Evolutionary conservation across 2,329 filamentous ascomycete species (phyloP).

Genomic region (Pseudogymnoascus sp.): DNA sequence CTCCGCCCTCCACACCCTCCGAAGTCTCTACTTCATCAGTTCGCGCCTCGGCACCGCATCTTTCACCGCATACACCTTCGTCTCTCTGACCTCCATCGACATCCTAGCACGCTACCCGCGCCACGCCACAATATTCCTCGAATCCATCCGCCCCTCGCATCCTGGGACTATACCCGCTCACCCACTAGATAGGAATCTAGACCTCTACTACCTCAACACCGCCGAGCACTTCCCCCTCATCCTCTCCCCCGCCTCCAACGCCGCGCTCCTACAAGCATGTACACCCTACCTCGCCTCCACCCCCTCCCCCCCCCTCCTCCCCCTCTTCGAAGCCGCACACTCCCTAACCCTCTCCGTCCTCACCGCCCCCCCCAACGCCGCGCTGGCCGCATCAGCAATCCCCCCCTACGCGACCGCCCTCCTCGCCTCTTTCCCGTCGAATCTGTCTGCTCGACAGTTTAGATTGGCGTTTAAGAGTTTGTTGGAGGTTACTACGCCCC

Average conservation of each 20-base stretch:
- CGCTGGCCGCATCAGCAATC: conserved; percentile 50
- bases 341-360: conserved; percentile 61
- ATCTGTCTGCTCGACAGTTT: conserved; percentile 60
- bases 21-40: conserved; percentile 60
- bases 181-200: conserved; percentile 54
- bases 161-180: conserved; percentile 50
- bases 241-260: conserved; percentile 47
- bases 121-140: conserved; percentile 50
- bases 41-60: conserved; percentile 53
- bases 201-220: conserved; percentile 66
- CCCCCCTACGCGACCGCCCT: conserved; percentile 61
- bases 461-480: conserved; percentile 61
- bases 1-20: conserved; percentile 53
- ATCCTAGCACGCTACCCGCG: conserved; percentile 54
- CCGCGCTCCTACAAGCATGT: conserved; percentile 51
- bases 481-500: conserved; percentile 56
- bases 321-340: conserved; percentile 65
- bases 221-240: conserved; percentile 59
- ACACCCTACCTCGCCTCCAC: conserved; percentile 56
- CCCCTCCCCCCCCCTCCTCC: conserved; percentile 36
- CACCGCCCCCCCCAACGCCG: conserved; percentile 53
- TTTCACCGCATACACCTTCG: conserved; percentile 62
- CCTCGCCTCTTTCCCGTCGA: conserved; percentile 57
- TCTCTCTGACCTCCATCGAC: conserved; percentile 59
- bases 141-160: conserved; percentile 22